Conservation (phyloP, 352 stramenopile genomes). For the Globisporangium yorkense region DNA sequence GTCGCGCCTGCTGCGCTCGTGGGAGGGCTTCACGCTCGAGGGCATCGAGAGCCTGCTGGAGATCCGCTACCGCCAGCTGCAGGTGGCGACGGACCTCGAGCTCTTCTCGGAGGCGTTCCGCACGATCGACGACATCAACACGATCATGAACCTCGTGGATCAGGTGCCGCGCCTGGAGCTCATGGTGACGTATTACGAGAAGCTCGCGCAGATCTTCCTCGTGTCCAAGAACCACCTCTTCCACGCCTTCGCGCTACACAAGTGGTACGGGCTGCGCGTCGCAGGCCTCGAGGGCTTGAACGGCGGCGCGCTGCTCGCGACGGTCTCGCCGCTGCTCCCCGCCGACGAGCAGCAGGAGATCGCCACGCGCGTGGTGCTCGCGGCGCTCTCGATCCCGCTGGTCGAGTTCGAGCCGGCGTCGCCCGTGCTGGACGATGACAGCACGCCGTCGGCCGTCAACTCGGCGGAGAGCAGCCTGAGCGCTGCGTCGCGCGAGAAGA, state of each 20-base stretch:
- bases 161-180: conserved; percentile 91
- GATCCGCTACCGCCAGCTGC: conserved; percentile 96
- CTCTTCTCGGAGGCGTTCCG: conserved; percentile 98
- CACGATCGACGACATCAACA: conserved; percentile 99
- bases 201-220: conserved; percentile 96
- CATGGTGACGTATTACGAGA: conserved; percentile 98
- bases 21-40: conserved; percentile 95
- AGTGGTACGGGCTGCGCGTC: conserved; percentile 92
- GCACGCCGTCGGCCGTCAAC: conserved; percentile 43
- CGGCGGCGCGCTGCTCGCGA: conserved; percentile 27
- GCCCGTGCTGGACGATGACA: conserved; percentile 51
- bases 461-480: conserved; percentile 32
- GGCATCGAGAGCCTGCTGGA: conserved; percentile 95
- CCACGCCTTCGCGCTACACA: conserved; percentile 96
- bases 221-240: conserved; percentile 97
- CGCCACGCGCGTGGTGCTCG: conserved; percentile 89
- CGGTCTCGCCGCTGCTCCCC: conserved; percentile 46
- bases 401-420: conserved; percentile 56
- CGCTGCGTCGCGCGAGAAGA: conserved; percentile 87
- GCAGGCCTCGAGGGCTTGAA: conserved; percentile 74
- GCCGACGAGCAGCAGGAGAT: conserved; percentile 79
- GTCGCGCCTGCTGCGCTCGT: conserved; percentile 88
- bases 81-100: conserved; percentile 92
- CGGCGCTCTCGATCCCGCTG: conserved; percentile 91
- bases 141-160: conserved; percentile 90